Evolutionary conservation across 495 filamentous ascomycete species (phyloP).

Genomic region (Aspergillus hancockii): DNA sequence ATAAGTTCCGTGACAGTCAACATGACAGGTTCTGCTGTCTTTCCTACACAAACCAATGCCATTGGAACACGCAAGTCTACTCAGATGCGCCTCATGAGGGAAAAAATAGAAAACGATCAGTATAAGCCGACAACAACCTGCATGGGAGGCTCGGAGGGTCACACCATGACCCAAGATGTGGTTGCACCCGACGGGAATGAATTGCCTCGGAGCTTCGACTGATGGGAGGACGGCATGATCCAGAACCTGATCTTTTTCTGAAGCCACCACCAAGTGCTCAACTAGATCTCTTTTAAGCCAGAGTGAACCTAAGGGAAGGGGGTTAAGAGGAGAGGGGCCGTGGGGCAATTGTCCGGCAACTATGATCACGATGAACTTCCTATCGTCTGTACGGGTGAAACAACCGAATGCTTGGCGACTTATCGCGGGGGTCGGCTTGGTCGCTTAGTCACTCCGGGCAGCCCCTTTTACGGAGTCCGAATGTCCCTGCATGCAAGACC

Average conservation of each 20-base stretch:
- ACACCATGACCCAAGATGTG: not conserved
- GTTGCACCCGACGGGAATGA: constrained; percentile 1
- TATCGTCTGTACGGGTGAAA: constrained; percentile 18
- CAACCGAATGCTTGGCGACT: constrained; percentile 22
- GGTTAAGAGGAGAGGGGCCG: not conserved
- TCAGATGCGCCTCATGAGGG: not conserved
- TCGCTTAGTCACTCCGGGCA: constrained; percentile 28
- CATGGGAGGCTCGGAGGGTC: not conserved
- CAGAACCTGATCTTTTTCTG: not conserved
- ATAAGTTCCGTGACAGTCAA: constrained; percentile 6
- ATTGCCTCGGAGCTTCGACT: not conserved
- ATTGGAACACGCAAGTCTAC: not conserved
- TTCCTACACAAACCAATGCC: not conserved
- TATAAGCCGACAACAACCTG: not conserved
- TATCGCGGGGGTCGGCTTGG: constrained; percentile 22
- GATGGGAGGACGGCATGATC: not conserved
- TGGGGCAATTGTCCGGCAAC: not conserved
- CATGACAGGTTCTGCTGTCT: not conserved
- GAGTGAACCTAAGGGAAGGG: not conserved
- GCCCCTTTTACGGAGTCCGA: constrained; percentile 42
- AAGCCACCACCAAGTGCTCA: not conserved
- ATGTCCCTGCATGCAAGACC: not conserved
- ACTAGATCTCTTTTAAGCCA: not conserved
- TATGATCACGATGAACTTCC: constrained; percentile 3
- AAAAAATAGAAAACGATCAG: not conserved